Conservation (phyloP, 768 basidiomycete genomes). For the Nevesoporus exiguus region DNA sequence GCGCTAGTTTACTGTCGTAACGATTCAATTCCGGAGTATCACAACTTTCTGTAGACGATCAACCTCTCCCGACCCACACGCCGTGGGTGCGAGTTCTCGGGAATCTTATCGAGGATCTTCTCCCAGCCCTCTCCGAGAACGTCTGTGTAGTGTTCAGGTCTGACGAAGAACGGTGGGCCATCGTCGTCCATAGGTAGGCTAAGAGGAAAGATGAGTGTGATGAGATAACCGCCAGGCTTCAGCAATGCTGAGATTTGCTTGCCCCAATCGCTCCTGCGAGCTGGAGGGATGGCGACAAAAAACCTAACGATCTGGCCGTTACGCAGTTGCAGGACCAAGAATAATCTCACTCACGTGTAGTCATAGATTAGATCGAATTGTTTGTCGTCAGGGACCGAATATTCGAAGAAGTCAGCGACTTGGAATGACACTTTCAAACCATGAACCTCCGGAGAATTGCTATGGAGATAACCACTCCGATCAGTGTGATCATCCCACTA, state of each 20-base stretch:
- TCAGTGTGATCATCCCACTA: background rate
- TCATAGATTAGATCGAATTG: constrained; percentile 20
- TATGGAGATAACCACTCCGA: background rate
- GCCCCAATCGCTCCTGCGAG: constrained; percentile 53
- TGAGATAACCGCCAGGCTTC: constrained; percentile 60
- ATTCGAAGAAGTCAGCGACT: constrained; percentile 16
- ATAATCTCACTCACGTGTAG: constrained; percentile 5
- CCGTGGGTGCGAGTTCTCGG: constrained; percentile 38
- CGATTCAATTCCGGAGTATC: background rate
- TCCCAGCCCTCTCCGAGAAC: constrained; percentile 49
- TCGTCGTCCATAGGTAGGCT: constrained; percentile 40
- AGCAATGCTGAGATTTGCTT: constrained; percentile 51
- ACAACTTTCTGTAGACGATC: constrained; percentile 34
- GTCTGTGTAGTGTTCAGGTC: constrained; percentile 52
- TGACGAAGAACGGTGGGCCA: constrained; percentile 64
- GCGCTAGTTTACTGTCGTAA: background rate
- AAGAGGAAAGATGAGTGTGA: constrained; percentile 59
- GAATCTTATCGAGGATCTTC: constrained; percentile 51
- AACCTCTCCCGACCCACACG: constrained; percentile 51
- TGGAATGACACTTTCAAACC: constrained; percentile 17
- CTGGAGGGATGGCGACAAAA: constrained; percentile 68
- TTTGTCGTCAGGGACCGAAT: constrained; percentile 13
- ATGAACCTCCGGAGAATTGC: background rate
- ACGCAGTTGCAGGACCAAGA: background rate
- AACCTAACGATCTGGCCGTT: constrained; percentile 25